Conservation (phyloP, 2,329 filamentous ascomycete genomes). For the Ophiostoma sp. region DNA sequence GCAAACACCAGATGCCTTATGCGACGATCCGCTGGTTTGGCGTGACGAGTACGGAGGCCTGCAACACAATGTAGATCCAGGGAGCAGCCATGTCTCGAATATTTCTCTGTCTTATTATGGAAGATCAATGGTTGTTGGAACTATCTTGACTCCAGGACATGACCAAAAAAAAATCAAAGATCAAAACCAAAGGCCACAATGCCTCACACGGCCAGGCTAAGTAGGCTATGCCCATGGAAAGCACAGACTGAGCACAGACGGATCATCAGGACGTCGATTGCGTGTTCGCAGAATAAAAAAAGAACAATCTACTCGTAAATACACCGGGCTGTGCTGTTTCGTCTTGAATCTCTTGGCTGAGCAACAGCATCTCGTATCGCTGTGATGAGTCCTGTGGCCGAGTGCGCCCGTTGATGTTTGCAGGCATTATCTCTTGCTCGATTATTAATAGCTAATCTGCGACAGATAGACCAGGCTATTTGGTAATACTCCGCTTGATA, state of each 20-base stretch:
- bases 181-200: not conserved
- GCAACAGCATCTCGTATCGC: not conserved
- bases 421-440: too few species aligned
- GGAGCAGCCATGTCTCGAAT: not conserved
- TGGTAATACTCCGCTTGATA: not conserved
- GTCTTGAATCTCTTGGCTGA: not conserved
- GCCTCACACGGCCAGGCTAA: too few species aligned
- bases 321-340: not conserved
- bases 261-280: not conserved
- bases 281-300: too few species aligned
- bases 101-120: not conserved
- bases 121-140: too few species aligned
- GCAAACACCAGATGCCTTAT: too few species aligned
- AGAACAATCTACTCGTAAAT: not conserved
- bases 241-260: constrained; percentile 5
- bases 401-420: not conserved
- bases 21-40: not conserved
- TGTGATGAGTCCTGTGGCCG: not conserved
- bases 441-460: constrained; percentile 5
- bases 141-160: too few species aligned
- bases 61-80: not conserved
- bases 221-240: not conserved
- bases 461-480: not conserved
- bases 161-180: not conserved
- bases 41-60: not conserved